Percentiles rank a stretch among this genome's conserved stretches.
These are phyloP conservation scores for Pholiota microspora DNA, from an alignment of 768 basidiomycete genomes.

Conservation along the genomic window DNA sequence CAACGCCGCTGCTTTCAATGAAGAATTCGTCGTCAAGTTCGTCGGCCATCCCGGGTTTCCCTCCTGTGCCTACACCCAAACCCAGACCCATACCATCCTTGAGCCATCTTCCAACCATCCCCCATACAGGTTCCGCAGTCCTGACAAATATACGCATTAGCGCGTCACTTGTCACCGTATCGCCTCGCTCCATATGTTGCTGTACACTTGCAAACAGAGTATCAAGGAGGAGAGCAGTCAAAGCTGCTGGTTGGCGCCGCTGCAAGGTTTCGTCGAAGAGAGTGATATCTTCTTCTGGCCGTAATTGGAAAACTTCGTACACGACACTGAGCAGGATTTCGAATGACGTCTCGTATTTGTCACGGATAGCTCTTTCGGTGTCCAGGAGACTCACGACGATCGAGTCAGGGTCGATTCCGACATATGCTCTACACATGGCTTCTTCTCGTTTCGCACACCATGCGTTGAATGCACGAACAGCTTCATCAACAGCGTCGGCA, in stretches of 20 bases:
- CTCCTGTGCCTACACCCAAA: conserved; percentile 26
- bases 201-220: conserved; percentile 56
- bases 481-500: conserved; percentile 66
- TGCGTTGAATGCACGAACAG: conserved; percentile 54
- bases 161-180: conserved; percentile 48
- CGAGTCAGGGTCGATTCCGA: conserved; percentile 39
- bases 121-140: conserved; percentile 72
- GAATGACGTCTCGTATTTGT: conserved; percentile 58
- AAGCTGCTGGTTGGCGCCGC: conserved; percentile 43
- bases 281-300: conserved; percentile 24
- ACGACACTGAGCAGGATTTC: conserved; percentile 53
- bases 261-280: conserved; percentile 19
- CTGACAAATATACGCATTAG: conserved; percentile 62
- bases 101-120: conserved; percentile 70
- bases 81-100: conserved; percentile 65
- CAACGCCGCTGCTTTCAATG: conserved; percentile 68
- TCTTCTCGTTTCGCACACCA: conserved; percentile 77
- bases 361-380: conserved; percentile 56
- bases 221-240: conserved; percentile 62
- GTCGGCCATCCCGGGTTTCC: conserved; percentile 23
- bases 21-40: conserved; percentile 77
- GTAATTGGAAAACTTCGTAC: conserved; percentile 28
- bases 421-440: conserved; percentile 57
- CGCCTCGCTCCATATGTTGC: conserved; percentile 57
- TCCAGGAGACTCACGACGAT: conserved; percentile 65